Base-by-base conservation (phyloP, 2,329 filamentous ascomycete genomes). In the Chaetomium olivaceum region DNA sequence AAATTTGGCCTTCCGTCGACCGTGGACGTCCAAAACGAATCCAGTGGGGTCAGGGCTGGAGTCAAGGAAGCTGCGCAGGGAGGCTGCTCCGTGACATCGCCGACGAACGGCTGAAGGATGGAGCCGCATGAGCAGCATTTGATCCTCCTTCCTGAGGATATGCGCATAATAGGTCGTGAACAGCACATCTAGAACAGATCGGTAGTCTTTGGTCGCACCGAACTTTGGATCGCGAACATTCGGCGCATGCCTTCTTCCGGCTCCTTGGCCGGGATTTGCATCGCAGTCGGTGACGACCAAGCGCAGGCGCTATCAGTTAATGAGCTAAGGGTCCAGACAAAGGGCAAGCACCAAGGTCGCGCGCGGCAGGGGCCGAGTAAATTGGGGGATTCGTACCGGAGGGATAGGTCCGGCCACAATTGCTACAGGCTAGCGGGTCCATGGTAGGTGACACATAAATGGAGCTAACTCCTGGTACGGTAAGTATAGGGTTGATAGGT, bases 201-300 rank as follows among this genome's bases (percentile, higher is more conserved):
- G 43, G 58, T 6, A 60, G 3, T 4, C 25, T 27, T 19, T 60
- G 58, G 43, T 60, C 58, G 43, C 58, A 60, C 3, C 58, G 58
- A 8, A 51, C 58, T n/a, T 60, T 60, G 58, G 58, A 60, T 1
- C 58, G 43, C n/a, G 58, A 33, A 33, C 58, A 60, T 43, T 60
- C 58, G 21, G 43, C 29, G 46, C 58, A 60, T 8, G 58, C 43
- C 11, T 60, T 60, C 27, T 33, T 31, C 11, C 58, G 58, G 27
- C 27, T 16, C 1, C 19, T 27, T 9, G 58, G 43, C 19, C 58
- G 58, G n/a, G 31, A 51, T 4, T 25, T 39, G 14, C 56, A 58
- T 36, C 56, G 56, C 4, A 58, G 11, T 3, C 39, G 23, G 39
- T 58, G 56, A 29, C 56, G 56, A 7, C 29, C 56, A 9, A 58